Evolutionary conservation across 768 basidiomycete species (phyloP).

Genomic region (Exsudoporus frostii): DNA sequence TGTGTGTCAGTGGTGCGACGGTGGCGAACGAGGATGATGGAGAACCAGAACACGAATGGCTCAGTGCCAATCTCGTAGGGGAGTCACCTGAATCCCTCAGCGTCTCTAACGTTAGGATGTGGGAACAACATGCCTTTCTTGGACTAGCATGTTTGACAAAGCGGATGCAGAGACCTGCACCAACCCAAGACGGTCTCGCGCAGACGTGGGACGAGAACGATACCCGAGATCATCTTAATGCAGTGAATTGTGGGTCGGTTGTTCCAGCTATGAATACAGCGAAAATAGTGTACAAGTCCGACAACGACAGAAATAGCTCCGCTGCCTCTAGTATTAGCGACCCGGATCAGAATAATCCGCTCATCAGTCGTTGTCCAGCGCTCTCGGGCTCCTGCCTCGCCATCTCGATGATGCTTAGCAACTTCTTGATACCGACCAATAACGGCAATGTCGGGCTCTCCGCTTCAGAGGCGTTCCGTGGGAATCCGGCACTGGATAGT

Average conservation of each 20-base stretch:
- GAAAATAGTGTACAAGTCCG: slow-evolving; percentile 3
- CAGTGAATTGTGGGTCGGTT: neutral
- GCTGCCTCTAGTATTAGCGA: neutral
- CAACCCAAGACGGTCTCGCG: neutral
- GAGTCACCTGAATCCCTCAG: slow-evolving; percentile 11
- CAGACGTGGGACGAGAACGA: neutral
- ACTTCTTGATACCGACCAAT: slow-evolving; percentile 90
- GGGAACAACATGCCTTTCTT: slow-evolving; percentile 27
- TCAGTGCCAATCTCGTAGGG: slow-evolving; percentile 2
- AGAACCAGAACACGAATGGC: neutral
- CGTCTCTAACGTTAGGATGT: slow-evolving; percentile 8
- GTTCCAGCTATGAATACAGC: neutral
- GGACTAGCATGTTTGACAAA: neutral
- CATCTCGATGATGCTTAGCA: slow-evolving; percentile 92
- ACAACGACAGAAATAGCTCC: slow-evolving; percentile 6
- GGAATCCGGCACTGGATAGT: slow-evolving; percentile 73
- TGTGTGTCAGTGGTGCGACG: neutral
- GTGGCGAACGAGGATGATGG: neutral
- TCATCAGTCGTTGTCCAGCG: slow-evolving; percentile 66
- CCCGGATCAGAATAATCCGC: slow-evolving; percentile 47
- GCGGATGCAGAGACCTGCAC: neutral
- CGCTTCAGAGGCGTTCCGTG: slow-evolving; percentile 37
- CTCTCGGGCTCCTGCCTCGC: slow-evolving; percentile 91
- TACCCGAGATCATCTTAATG: neutral
- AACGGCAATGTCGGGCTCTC: slow-evolving; percentile 47